A percentile compares a stretch with the other conserved stretches of the same genome.
Evolutionary conservation across 176 grass and related monocot species (phyloP).

Genomic region (Urochloa ruziziensis): DNA sequence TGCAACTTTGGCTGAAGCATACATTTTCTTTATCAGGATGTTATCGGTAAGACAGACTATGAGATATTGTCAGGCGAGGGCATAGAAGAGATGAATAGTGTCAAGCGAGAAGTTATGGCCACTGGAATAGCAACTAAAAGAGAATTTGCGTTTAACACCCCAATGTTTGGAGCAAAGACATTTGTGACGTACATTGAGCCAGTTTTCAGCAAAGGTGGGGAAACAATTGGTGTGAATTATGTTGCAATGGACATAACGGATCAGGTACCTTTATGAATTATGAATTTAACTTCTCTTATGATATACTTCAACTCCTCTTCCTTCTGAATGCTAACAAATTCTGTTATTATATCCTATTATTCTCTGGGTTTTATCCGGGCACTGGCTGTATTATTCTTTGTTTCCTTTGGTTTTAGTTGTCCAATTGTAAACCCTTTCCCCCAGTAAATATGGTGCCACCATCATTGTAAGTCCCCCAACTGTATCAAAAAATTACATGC

Average conservation of each 20-base stretch:
- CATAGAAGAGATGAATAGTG: conserved; percentile 79
- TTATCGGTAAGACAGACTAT: conserved; percentile 91
- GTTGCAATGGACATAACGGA: conserved; percentile 88
- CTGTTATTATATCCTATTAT: background rate
- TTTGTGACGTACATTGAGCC: conserved; percentile 94
- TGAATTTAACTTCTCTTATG: conserved; percentile 21
- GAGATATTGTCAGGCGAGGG: conserved; percentile 83
- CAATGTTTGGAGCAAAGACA: conserved; percentile 87
- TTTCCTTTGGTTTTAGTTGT: conserved; percentile 4
- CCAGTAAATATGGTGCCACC: background rate
- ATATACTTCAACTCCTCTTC: background rate
- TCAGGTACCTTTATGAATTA: conserved; percentile 58
- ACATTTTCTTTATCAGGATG: conserved; percentile 60
- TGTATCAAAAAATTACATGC: background rate
- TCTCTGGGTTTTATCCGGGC: background rate
- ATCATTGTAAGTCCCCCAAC: background rate
- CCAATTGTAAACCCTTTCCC: background rate
- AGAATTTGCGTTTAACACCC: conserved; percentile 78
- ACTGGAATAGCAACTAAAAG: conserved; percentile 68
- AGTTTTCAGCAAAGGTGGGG: conserved; percentile 70
- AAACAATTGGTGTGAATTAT: conserved; percentile 90
- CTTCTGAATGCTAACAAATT: conserved; percentile 8
- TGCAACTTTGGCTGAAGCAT: conserved; percentile 19
- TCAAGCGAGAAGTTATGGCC: conserved; percentile 75
- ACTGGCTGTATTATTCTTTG: background rate